phyloP scores from a whole-genome alignment of 2,329 filamentous ascomycete species.

The Aspergillus felis region DNA sequence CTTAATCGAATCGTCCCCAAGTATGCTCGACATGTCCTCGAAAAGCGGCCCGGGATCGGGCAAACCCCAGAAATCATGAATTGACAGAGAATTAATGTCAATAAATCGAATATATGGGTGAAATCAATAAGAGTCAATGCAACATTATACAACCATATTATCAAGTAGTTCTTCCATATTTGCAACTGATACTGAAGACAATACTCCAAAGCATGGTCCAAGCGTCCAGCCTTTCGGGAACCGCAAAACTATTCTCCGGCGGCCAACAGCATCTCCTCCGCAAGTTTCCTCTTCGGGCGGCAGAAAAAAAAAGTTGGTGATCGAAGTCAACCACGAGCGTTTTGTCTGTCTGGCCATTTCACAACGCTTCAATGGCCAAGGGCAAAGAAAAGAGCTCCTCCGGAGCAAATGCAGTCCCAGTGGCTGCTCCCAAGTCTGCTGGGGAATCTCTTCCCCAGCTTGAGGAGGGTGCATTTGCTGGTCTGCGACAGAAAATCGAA shows the following conservation, averaged over 20 bases:
- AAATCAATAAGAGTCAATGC: not conserved
- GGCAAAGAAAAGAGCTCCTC: constrained; percentile 34
- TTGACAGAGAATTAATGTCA: not conserved
- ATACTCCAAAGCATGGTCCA: not conserved
- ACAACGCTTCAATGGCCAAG: constrained; percentile 33
- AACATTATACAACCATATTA: not conserved
- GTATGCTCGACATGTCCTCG: constrained; percentile 25
- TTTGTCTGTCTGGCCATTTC: constrained; percentile 13
- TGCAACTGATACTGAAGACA: not conserved
- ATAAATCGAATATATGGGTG: not conserved
- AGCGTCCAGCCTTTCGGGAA: constrained; percentile 5
- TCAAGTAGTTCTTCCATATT: not conserved
- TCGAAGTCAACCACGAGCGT: constrained; percentile 26
- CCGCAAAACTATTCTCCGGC: constrained; percentile 25
- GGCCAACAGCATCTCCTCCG: constrained; percentile 12
- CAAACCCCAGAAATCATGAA: constrained; percentile 27
- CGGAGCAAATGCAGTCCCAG: constrained; percentile 17
- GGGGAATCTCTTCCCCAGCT: constrained; percentile 30
- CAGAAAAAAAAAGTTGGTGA: constrained; percentile 28
- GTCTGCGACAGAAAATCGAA: constrained; percentile 41
- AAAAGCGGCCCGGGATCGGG: constrained; percentile 20
- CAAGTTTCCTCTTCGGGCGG: constrained; percentile 20
- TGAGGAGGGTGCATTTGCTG: constrained; percentile 38
- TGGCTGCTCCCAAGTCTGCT: constrained; percentile 16
- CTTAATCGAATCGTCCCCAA: constrained; percentile 13